Percentiles rank a stretch among this genome's conserved stretches.
Evolutionary conservation across 148 eudicot genomes (phyloP).

Genomic region (Chenopodium suecicum): DNA sequence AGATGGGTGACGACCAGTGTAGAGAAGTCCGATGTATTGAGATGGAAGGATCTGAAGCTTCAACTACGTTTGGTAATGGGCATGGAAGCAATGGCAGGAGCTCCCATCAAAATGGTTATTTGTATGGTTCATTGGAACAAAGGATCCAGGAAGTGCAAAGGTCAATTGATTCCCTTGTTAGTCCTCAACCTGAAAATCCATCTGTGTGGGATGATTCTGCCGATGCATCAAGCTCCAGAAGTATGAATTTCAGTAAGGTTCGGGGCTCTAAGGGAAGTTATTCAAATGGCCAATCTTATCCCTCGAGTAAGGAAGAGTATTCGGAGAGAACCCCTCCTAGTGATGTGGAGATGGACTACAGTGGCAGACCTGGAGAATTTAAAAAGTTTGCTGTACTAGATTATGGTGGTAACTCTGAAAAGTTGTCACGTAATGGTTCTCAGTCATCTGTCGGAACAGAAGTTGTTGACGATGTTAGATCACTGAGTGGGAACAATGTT

Average conservation of each 20-base stretch:
- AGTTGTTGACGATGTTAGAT: slow-evolving; percentile 44
- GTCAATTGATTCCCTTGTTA: slow-evolving; percentile 51
- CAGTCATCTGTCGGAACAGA: slow-evolving; percentile 63
- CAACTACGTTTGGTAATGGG: slow-evolving; percentile 24
- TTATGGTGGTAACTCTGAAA: slow-evolving; percentile 46
- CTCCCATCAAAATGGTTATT: slow-evolving; percentile 39
- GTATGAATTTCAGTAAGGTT: slow-evolving; percentile 44
- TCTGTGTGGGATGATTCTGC: slow-evolving; percentile 37
- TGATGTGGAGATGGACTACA: slow-evolving; percentile 53
- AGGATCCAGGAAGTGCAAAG: slow-evolving; percentile 55
- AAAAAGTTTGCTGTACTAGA: slow-evolving; percentile 46
- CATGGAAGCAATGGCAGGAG: slow-evolving; percentile 31
- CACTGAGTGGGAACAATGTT: slow-evolving; percentile 35
- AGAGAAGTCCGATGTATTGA: slow-evolving; percentile 82
- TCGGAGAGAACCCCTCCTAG: slow-evolving; percentile 69
- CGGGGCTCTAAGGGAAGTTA: slow-evolving; percentile 44
- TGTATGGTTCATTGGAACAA: slow-evolving; percentile 46
- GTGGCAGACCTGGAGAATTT: slow-evolving; percentile 63
- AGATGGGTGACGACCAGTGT: slow-evolving; percentile 52
- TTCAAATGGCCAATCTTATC: slow-evolving; percentile 40
- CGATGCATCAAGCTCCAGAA: slow-evolving; percentile 42
- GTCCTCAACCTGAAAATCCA: slow-evolving; percentile 41
- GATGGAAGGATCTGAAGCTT: slow-evolving; percentile 49
- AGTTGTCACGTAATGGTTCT: slow-evolving; percentile 63
- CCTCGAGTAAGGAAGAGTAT: slow-evolving; percentile 38